Evolutionary conservation across 1,284 basidiomycete genomes (phyloP).

Genomic region (Ceratobasidium theobromae): DNA sequence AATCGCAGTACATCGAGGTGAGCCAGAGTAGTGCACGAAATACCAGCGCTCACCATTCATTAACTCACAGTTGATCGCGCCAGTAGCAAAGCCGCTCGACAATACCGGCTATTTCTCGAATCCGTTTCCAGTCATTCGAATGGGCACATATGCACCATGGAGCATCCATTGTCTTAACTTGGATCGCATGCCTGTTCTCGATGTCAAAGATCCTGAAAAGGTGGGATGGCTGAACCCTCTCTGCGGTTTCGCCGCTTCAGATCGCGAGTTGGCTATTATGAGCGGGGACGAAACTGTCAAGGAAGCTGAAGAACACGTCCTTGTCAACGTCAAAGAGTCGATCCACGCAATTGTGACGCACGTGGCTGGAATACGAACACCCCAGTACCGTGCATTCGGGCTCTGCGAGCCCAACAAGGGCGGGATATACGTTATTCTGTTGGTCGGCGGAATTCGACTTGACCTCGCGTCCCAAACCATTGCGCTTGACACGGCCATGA

Average conservation of each 20-base stretch:
- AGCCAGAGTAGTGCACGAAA: neutral
- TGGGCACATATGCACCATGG: neutral
- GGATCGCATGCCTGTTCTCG: neutral
- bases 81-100: neutral
- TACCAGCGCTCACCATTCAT: neutral
- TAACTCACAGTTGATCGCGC: neutral
- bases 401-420: neutral
- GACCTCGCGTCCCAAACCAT: conserved; percentile 8
- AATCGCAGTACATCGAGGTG: conserved; percentile 24
- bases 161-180: neutral
- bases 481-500: neutral
- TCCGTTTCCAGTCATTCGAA: neutral
- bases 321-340: neutral
- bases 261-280: neutral
- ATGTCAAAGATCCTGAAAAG: neutral
- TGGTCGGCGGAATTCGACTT: conserved; percentile 1
- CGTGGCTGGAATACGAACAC: neutral
- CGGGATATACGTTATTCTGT: conserved; percentile 1
- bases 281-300: neutral
- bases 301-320: neutral
- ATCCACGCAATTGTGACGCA: neutral
- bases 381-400: neutral
- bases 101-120: neutral
- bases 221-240: conserved; percentile 4
- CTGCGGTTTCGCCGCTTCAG: neutral